phyloP scores from a whole-genome alignment of 148 eudicot genomes.

The Fagopyrum esculentum region DNA sequence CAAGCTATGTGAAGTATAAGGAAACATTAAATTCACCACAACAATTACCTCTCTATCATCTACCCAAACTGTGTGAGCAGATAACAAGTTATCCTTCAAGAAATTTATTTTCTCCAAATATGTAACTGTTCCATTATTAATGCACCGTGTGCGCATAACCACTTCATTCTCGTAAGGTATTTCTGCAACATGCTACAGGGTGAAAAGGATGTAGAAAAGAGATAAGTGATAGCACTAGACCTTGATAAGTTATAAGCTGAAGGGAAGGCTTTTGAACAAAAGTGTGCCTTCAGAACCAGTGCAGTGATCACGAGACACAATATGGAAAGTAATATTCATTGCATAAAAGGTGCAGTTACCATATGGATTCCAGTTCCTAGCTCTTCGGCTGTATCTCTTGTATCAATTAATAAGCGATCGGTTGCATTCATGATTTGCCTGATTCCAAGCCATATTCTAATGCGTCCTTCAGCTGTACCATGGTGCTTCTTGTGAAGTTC shows the following conservation, averaged over 20 bases:
- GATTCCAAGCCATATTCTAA: constrained; percentile 82
- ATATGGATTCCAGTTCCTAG: constrained; percentile 88
- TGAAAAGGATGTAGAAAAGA: neutral
- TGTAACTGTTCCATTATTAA: constrained; percentile 83
- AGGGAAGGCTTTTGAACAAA: neutral
- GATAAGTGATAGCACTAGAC: neutral
- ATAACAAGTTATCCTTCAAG: constrained; percentile 64
- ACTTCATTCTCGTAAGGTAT: constrained; percentile 76
- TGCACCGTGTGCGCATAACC: constrained; percentile 48
- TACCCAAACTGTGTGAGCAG: constrained; percentile 95
- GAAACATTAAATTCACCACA: neutral
- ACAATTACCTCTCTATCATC: constrained; percentile 61
- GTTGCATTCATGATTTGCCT: constrained; percentile 93
- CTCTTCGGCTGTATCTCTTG: constrained; percentile 58
- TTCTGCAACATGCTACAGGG: constrained; percentile 82
- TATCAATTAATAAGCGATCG: constrained; percentile 63
- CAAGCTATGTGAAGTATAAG: neutral
- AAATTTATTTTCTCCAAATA: constrained; percentile 61
- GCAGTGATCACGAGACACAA: neutral
- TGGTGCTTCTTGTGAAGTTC: constrained; percentile 62
- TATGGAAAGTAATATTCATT: constrained; percentile 10
- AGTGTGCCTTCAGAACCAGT: neutral
- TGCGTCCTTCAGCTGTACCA: constrained; percentile 75
- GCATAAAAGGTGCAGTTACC: constrained; percentile 29
- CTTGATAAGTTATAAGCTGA: neutral